phyloP scores from a whole-genome alignment of 2,329 filamentous ascomycete species.

The Botrytis aclada region DNA sequence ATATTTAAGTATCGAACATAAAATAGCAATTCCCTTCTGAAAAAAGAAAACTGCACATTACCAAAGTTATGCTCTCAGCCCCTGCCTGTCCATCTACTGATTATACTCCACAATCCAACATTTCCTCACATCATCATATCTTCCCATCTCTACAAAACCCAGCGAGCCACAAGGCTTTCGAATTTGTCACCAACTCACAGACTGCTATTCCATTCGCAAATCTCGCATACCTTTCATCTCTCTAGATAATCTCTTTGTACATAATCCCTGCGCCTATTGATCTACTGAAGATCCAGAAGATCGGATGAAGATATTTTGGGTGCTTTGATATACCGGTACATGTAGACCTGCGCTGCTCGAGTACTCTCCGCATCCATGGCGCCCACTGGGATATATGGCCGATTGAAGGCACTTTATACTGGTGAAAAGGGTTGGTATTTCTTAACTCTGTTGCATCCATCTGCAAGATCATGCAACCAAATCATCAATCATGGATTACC shows the following conservation, averaged over 20 bases:
- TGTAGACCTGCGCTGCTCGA: not conserved
- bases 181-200: not conserved
- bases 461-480: not conserved
- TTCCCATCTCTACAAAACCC: not conserved
- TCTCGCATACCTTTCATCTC: not conserved
- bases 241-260: not conserved
- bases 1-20: not conserved
- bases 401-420: conserved; percentile 31
- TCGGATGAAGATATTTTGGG: not conserved
- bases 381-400: conserved; percentile 29
- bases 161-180: not conserved
- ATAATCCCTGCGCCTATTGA: not conserved
- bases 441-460: not conserved
- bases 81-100: not conserved
- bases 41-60: not conserved
- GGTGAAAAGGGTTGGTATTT: conserved; percentile 30
- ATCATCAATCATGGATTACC: not conserved
- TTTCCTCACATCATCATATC: not conserved
- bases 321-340: not conserved
- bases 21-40: not conserved
- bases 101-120: not conserved
- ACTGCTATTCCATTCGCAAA: not conserved
- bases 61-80: not conserved
- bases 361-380: conserved; percentile 28
- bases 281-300: not conserved